A percentile compares a stretch with the other conserved stretches of the same genome.
phyloP scores from a whole-genome alignment of 257 asterid genomes.

The Oldenlandia corymbosa region DNA sequence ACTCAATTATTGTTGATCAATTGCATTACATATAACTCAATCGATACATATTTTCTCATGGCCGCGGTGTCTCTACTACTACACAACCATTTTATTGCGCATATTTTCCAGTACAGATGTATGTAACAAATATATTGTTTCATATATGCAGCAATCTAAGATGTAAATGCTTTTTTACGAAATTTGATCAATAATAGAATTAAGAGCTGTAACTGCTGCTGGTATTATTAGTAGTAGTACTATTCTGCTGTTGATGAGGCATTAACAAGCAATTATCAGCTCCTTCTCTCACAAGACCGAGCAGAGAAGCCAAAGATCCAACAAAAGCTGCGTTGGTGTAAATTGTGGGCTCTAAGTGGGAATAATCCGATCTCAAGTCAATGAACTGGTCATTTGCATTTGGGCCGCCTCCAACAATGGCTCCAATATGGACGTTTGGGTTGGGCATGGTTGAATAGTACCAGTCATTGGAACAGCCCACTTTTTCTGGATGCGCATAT shows the following conservation, averaged over 20 bases:
- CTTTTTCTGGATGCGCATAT: conserved; percentile 23
- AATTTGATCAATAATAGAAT: too few relatives aligned
- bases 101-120: too few relatives aligned
- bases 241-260: not conserved
- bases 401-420: conserved; percentile 83
- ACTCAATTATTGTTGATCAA: too few relatives aligned
- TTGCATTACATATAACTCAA: too few relatives aligned
- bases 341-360: conserved; percentile 59
- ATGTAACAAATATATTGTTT: too few relatives aligned
- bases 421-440: conserved; percentile 67
- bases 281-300: conserved; percentile 14
- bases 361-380: conserved; percentile 53
- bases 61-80: too few relatives aligned
- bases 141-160: too few relatives aligned
- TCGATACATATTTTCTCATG: too few relatives aligned
- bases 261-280: conserved; percentile 7
- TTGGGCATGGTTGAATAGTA: conserved; percentile 38
- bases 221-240: too few relatives aligned
- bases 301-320: conserved; percentile 48
- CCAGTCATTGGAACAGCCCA: conserved; percentile 57
- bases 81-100: too few relatives aligned
- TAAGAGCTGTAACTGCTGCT: not conserved
- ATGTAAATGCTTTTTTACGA: too few relatives aligned
- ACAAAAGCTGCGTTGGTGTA: conserved; percentile 78
- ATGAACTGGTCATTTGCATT: conserved; percentile 40